A percentile compares a stretch with the other conserved stretches of the same genome.
These are phyloP conservation scores for Pseudogymnoascus sp. DNA, from an alignment of 2,329 filamentous ascomycete genomes.

Conservation along the genomic window DNA sequence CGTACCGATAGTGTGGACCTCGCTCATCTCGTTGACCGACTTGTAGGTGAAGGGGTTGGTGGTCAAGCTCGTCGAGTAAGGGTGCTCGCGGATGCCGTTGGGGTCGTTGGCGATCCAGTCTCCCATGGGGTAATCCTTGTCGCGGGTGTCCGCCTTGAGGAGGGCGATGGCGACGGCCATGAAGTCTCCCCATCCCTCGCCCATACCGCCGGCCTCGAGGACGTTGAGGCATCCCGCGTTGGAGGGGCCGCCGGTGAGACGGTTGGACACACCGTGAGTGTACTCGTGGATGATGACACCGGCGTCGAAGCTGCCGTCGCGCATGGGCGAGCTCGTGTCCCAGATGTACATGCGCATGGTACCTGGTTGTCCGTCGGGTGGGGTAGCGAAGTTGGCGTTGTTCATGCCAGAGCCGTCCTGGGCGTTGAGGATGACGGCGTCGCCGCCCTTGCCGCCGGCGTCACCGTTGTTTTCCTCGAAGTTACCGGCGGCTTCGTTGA, in stretches of 20 bases:
- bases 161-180: conserved; percentile 43
- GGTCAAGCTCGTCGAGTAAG: conserved; percentile 42
- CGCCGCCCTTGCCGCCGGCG: conserved; percentile 41
- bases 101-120: conserved; percentile 40
- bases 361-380: conserved; percentile 40
- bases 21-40: conserved; percentile 31
- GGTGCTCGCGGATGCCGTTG: conserved; percentile 40
- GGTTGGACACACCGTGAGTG: conserved; percentile 39
- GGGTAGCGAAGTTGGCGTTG: conserved; percentile 51
- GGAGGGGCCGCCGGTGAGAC: conserved; percentile 36
- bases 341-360: conserved; percentile 55
- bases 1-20: conserved; percentile 42
- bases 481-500: conserved; percentile 50
- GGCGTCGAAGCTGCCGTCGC: conserved; percentile 50
- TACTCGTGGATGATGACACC: conserved; percentile 54
- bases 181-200: conserved; percentile 51
- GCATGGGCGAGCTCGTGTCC: conserved; percentile 37
- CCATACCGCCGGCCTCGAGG: conserved; percentile 47
- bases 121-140: conserved; percentile 40
- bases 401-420: conserved; percentile 48
- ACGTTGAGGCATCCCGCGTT: conserved; percentile 37
- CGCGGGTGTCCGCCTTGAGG: conserved; percentile 37
- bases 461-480: conserved; percentile 51
- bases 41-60: conserved; percentile 45
- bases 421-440: conserved; percentile 47